Percentiles rank a stretch among this genome's conserved stretches.
phyloP scores from a whole-genome alignment of 2,329 filamentous ascomycete species.

The Trichoderma sp. region DNA sequence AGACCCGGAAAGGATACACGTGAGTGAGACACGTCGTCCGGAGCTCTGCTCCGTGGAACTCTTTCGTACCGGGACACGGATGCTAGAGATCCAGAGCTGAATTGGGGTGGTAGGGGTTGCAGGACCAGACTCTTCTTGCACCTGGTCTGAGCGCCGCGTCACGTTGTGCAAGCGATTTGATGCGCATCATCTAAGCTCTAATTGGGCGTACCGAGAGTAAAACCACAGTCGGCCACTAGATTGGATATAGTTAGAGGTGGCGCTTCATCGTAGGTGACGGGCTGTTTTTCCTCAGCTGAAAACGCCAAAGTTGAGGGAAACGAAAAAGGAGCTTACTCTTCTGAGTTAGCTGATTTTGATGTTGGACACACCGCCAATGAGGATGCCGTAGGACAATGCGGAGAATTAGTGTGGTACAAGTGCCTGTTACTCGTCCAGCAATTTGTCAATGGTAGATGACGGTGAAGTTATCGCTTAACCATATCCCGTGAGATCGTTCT shows the following conservation, averaged over 20 bases:
- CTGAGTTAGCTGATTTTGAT: not conserved
- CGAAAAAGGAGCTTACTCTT: not conserved
- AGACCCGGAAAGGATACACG: not conserved
- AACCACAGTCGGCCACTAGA: not conserved
- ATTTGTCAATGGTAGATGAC: not conserved
- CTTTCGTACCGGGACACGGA: not conserved
- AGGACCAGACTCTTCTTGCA: not conserved
- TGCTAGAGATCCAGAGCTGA: not conserved
- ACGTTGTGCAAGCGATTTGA: not conserved
- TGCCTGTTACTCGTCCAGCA: not conserved
- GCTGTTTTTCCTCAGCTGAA: conserved; percentile 10
- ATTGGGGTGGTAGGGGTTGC: not conserved
- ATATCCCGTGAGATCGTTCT: not conserved
- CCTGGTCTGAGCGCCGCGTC: conserved; percentile 1
- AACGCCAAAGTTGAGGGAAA: not conserved
- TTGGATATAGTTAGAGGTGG: not conserved
- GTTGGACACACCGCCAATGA: conserved; percentile 1
- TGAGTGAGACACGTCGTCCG: not conserved
- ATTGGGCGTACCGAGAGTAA: not conserved
- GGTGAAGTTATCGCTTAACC: not conserved
- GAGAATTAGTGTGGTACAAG: not conserved
- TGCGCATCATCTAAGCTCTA: conserved; percentile 3
- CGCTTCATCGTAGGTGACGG: not conserved
- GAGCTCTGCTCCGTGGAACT: not conserved
- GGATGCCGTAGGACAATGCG: not conserved